Base-by-base conservation (phyloP, 1,284 basidiomycete genomes). In the Cryptococcus depauperatus region DNA sequence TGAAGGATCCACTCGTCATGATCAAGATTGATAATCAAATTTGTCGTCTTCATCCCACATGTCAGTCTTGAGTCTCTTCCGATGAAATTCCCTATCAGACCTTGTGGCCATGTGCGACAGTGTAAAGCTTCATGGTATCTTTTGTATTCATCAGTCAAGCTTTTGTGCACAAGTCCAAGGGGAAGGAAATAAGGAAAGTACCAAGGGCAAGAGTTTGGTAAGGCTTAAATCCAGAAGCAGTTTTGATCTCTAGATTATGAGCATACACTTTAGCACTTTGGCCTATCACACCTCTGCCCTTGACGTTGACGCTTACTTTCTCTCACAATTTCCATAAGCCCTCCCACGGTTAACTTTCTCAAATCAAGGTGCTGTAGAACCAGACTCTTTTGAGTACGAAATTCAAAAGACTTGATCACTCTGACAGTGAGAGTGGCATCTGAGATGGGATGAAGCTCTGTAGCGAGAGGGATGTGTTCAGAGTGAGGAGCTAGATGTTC, bases 41-140 rank as follows among this genome's bases (percentile, higher is more conserved):
- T 93, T 25, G 83, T 85, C 1, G 90, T 91, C 89, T 92, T 28
- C 23, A 11, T n/a, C 21, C 23, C n/a, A 22, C 3, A 21, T 27
- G 26, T 38, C 5, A 43, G 37, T 34, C 18, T n/a, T n/a, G n/a
- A n/a, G n/a, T n/a, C n/a, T n/a, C n/a, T n/a, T n/a, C n/a, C n/a
- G n/a, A n/a, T n/a, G n/a, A n/a, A n/a, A n/a, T n/a, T n/a, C n/a
- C n/a, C n/a, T n/a, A 6, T 18, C 5, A 6, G 41, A 83, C 88
- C 78, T 98, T 98, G 47, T 90, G 77, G 9, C 91, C 90, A 64
- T 97, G 93, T 1, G 93, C 93, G 58, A 83, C 82, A 0, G 88
- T 89, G 68, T 98, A 98, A 13, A 95, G 72, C 65, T 98, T 98
- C 50, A 98, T 57, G 9, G 91, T 95, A 70, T 96, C 91, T 85